A percentile compares a stretch with the other conserved stretches of the same genome.
These are phyloP conservation scores for Areca catechu DNA, from an alignment of 176 grass and related monocot species.

Conservation along the genomic window DNA sequence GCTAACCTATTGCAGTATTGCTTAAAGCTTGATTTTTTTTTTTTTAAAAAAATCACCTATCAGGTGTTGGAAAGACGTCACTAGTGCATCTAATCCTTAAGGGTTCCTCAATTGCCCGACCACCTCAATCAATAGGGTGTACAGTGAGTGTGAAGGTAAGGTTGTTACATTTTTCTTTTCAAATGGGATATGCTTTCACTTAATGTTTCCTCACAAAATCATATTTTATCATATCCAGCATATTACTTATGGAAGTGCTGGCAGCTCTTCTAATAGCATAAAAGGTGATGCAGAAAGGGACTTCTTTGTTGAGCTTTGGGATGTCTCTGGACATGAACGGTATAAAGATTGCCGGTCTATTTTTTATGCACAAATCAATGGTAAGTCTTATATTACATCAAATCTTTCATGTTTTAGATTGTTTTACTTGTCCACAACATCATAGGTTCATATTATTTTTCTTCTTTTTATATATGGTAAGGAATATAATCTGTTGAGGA, in stretches of 20 bases:
- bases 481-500: too few species aligned
- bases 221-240: slow-evolving; percentile 33
- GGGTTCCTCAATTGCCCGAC: slow-evolving; percentile 51
- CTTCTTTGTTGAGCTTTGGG: slow-evolving; percentile 95
- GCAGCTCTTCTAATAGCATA: slow-evolving; percentile 61
- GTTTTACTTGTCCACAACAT: too few species aligned
- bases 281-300: slow-evolving; percentile 66
- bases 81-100: slow-evolving; percentile 67
- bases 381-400: slow-evolving; percentile 17
- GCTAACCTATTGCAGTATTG: too few species aligned
- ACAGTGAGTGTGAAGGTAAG: slow-evolving; percentile 56
- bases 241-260: slow-evolving; percentile 61
- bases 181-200: too few species aligned
- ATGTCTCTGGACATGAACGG: slow-evolving; percentile 85
- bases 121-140: slow-evolving; percentile 78
- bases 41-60: not conserved
- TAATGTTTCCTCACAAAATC: not conserved
- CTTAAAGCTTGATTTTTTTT: not conserved
- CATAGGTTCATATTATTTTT: too few species aligned
- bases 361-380: slow-evolving; percentile 90
- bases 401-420: too few species aligned
- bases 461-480: too few species aligned
- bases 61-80: slow-evolving; percentile 94
- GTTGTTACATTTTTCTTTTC: slow-evolving; percentile 7
- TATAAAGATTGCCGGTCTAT: slow-evolving; percentile 80